Conservation (phyloP, 805 yeast genomes). For the Trichomonascus vanleenenianus region DNA sequence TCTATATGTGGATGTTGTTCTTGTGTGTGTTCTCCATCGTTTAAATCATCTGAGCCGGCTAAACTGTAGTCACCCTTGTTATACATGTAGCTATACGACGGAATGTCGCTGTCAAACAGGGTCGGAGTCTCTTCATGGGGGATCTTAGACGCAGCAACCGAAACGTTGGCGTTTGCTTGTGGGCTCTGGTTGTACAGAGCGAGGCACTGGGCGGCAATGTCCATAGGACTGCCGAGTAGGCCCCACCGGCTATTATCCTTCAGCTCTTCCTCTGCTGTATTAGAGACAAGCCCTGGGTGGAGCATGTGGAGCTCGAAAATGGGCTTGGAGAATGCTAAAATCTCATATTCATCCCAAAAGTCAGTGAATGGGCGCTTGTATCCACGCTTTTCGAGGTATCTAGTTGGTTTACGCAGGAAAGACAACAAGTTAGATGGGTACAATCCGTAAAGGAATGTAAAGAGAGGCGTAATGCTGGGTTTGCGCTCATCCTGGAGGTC, state of each 20-base stretch:
- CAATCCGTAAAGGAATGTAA: slow-evolving; percentile 47
- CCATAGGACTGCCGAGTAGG: slow-evolving; percentile 29
- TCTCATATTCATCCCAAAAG: slow-evolving; percentile 31
- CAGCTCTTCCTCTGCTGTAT: slow-evolving; percentile 31
- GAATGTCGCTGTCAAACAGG: background rate
- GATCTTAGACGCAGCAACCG: background rate
- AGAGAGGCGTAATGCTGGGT: slow-evolving; percentile 32
- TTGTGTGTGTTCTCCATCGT: no score
- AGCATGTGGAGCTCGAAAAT: slow-evolving; percentile 32
- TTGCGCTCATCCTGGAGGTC: slow-evolving; percentile 11
- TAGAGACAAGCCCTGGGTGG: slow-evolving; percentile 42
- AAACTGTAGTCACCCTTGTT: background rate
- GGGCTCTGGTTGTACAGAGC: slow-evolving; percentile 8
- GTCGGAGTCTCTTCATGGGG: background rate
- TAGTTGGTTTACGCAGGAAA: slow-evolving; percentile 37
- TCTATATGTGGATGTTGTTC: no score
- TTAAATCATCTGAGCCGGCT: no score
- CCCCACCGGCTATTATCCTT: slow-evolving; percentile 26
- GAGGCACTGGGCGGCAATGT: slow-evolving; percentile 30
- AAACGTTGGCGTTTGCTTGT: background rate
- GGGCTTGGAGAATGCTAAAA: slow-evolving; percentile 24
- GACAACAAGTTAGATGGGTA: slow-evolving; percentile 43
- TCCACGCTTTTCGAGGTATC: slow-evolving; percentile 25
- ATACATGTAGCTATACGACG: background rate
- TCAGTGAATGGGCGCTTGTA: slow-evolving; percentile 19